Base-by-base conservation (phyloP, 2,329 filamentous ascomycete species). In the Fusarium caatingaense region DNA sequence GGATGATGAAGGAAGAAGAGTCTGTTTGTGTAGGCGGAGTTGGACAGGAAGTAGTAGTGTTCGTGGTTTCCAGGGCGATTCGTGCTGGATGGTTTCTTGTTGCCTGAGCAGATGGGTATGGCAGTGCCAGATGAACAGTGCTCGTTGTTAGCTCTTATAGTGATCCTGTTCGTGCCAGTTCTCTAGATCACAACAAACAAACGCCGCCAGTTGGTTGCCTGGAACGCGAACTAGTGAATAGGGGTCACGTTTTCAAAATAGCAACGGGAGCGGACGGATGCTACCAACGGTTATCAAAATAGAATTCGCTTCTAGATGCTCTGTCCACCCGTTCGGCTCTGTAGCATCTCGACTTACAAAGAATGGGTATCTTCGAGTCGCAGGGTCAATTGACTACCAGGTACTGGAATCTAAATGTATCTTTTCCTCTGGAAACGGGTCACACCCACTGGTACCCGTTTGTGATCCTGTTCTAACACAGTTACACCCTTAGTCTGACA, bases 401-500 rank as follows among this genome's bases (percentile, higher is more conserved):
- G 8, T 9, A 27, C 27, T 28, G 10, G 11, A 28, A 28, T 6
- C 27, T 12, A 28, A 12, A 2, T 28, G 5, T 28, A 28, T 28
- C 27, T 28, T 2, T 28, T 28, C 27, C 8, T 27, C 9, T 10
- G 8, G 25, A 27, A 27, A 27, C 25, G 25, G 25, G 25, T 27
- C 8, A 27, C 25, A 27, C 25, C 25, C 25, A 27, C 25, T 27
- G 25, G 25, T 27, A 27, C 25, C 25, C 25, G 25, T 51, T 40
- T 51, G 21, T 40, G 10, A 25, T n/a, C 11, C 18, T 25, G 6
- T 10, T 5, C 11, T 11, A 12, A 16, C 18, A 12, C 8, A 25
- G 32, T 51, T 51, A 51, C 48, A 51, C 37, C 32, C 48, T 20
- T 9, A 3, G 48, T 40, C n/a, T 27, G 13, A 51, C 32, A 40